A percentile compares a stretch with the other conserved stretches of the same genome.
phyloP scores from a whole-genome alignment of 495 filamentous ascomycete species.

The Podospora anserina region DNA sequence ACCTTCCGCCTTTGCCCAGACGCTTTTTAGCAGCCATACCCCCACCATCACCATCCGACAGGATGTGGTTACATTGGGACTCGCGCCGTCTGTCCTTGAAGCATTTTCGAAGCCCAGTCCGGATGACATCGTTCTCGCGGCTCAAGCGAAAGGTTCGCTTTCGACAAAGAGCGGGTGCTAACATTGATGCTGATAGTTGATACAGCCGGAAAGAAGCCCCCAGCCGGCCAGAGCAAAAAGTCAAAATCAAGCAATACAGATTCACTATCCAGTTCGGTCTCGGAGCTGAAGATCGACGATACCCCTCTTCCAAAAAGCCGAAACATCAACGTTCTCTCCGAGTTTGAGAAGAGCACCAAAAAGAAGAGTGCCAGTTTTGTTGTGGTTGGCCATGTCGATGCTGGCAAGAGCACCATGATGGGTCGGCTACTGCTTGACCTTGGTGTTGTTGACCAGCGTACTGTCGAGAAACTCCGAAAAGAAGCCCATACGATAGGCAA shows the following conservation, averaged over 20 bases:
- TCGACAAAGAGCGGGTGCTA: conserved; percentile 39
- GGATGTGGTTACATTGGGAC: conserved; percentile 44
- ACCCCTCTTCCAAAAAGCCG: conserved; percentile 74
- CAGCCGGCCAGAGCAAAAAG: conserved; percentile 33
- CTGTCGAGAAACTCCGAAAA: conserved; percentile 79
- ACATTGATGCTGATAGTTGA: conserved; percentile 42
- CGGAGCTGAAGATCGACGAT: conserved; percentile 63
- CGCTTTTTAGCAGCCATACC: conserved; percentile 53
- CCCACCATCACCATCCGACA: background rate
- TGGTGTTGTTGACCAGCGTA: conserved; percentile 79
- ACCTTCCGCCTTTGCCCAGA: conserved; percentile 68
- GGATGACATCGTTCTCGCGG: conserved; percentile 83
- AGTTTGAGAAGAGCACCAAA: conserved; percentile 67
- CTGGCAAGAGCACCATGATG: conserved; percentile 97
- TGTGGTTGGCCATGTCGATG: conserved; percentile 96
- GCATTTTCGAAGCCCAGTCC: conserved; percentile 89
- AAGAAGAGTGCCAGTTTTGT: conserved; percentile 93
- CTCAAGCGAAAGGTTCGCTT: conserved; percentile 86
- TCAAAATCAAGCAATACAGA: conserved; percentile 27
- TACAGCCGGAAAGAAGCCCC: conserved; percentile 46
- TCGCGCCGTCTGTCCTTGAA: conserved; percentile 39
- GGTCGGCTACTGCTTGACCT: conserved; percentile 88
- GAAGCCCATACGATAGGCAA: conserved; percentile 92
- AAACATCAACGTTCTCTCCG: conserved; percentile 78
- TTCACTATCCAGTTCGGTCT: conserved; percentile 39